These are phyloP conservation scores for Candida orba DNA, from an alignment of 805 yeast species.

Conservation along the genomic window DNA sequence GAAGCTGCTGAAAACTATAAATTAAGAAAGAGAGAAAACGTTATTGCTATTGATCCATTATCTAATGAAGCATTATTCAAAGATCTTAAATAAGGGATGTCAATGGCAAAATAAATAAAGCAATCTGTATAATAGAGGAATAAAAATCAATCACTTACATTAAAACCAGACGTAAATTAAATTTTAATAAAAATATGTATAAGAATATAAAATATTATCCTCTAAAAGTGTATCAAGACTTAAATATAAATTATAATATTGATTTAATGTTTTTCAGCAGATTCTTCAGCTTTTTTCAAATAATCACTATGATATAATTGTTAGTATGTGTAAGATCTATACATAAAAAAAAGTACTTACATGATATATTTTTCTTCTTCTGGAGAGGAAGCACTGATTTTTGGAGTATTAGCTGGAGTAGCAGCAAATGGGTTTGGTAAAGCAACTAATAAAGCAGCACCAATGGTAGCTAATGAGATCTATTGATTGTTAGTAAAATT, in stretches of 20 bases:
- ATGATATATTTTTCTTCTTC: conserved; percentile 84
- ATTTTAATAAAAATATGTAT: conserved; percentile 6
- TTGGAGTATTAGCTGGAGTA: conserved; percentile 40
- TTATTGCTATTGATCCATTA: conserved; percentile 74
- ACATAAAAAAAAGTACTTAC: conserved; percentile 3
- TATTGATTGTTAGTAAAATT: conserved; percentile 16
- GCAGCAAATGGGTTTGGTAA: conserved; percentile 59
- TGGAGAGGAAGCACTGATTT: conserved; percentile 67
- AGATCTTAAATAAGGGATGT: conserved; percentile 13
- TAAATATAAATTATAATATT: not conserved
- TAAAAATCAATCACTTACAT: no score
- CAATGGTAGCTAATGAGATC: conserved; percentile 79
- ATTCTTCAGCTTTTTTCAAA: conserved; percentile 41
- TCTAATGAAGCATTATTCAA: conserved; percentile 73
- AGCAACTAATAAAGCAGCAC: conserved; percentile 54
- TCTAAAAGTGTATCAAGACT: no score
- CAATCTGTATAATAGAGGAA: no score
- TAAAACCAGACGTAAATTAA: not conserved
- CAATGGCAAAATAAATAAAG: no score
- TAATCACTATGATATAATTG: conserved; percentile 38
- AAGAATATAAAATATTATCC: conserved; percentile 5
- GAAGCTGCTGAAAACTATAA: conserved; percentile 75
- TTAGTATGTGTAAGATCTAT: conserved; percentile 4
- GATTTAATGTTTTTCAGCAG: conserved; percentile 11
- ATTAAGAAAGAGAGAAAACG: conserved; percentile 66